Evolutionary conservation across 179 eudicot species (phyloP).

Genomic region (Heliamphora pulchella): DNA sequence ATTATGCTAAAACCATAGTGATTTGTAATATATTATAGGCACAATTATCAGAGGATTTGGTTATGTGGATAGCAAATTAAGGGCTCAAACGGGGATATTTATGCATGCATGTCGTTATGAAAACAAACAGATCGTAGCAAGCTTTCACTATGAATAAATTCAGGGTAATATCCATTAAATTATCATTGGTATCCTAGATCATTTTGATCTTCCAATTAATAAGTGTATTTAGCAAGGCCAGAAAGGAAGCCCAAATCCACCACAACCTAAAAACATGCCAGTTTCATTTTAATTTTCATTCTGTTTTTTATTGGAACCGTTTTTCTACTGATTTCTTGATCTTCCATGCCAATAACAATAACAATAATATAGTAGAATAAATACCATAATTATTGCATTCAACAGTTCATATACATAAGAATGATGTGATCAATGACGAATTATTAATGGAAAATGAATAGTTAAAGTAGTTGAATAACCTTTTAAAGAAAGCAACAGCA

Average conservation of each 20-base stretch:
- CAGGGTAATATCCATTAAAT: background rate
- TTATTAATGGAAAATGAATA: slow-evolving; percentile 8
- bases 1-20: background rate
- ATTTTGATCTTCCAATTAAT: background rate
- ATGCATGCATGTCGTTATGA: background rate
- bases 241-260: background rate
- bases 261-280: background rate
- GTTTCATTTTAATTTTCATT: background rate
- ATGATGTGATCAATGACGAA: slow-evolving; percentile 1
- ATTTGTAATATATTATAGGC: background rate
- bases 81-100: background rate
- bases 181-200: background rate
- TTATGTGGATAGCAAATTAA: background rate
- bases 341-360: background rate
- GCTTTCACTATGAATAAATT: background rate
- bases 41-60: background rate
- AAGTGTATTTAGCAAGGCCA: background rate
- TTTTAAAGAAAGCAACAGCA: slow-evolving; percentile 62
- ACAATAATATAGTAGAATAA: background rate
- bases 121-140: background rate
- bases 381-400: background rate
- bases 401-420: slow-evolving; percentile 13
- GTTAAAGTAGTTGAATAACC: slow-evolving; percentile 33
- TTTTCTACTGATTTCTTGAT: background rate
- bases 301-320: background rate